These are phyloP conservation scores for Arachis monticola DNA, from an alignment of 331 rosid species.

Conservation along the genomic window DNA sequence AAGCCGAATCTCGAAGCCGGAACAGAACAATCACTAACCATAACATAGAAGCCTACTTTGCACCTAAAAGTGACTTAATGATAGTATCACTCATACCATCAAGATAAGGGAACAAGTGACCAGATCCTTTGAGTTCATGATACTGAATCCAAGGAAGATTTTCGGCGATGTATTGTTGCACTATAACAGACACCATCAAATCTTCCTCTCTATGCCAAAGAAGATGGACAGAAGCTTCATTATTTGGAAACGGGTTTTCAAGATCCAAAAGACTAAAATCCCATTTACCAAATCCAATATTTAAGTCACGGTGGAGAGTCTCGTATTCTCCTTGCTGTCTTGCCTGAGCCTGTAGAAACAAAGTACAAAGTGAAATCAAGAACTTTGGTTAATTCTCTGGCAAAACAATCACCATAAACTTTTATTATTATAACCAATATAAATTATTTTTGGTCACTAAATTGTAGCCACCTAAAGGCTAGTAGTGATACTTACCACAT, in stretches of 20 bases:
- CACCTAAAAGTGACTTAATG: constrained; percentile 57
- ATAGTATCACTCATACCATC: constrained; percentile 59
- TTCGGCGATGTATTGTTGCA: constrained; percentile 62
- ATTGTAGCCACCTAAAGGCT: too few relatives aligned
- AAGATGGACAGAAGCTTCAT: constrained; percentile 69
- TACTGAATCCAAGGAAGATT: constrained; percentile 81
- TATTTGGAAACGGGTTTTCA: constrained; percentile 73
- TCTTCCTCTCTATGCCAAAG: constrained; percentile 87
- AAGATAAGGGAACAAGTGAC: constrained; percentile 52
- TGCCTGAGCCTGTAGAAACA: constrained; percentile 55
- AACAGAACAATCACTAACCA: constrained; percentile 20
- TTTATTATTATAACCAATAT: too few relatives aligned
- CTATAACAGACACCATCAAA: constrained; percentile 53
- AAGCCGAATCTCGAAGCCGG: constrained; percentile 33
- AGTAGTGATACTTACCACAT: too few relatives aligned
- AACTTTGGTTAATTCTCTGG: too few relatives aligned
- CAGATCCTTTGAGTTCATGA: constrained; percentile 70
- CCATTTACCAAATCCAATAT: constrained; percentile 73
- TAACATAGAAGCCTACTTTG: constrained; percentile 39
- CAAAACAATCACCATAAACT: too few relatives aligned
- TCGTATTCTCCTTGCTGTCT: constrained; percentile 75
- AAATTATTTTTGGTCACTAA: too few relatives aligned
- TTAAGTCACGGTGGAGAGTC: constrained; percentile 62
- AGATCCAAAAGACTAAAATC: constrained; percentile 74
- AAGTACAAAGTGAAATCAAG: too few relatives aligned